phyloP scores from a whole-genome alignment of 129 eudicot genomes.

The Escallonia herrerae region DNA sequence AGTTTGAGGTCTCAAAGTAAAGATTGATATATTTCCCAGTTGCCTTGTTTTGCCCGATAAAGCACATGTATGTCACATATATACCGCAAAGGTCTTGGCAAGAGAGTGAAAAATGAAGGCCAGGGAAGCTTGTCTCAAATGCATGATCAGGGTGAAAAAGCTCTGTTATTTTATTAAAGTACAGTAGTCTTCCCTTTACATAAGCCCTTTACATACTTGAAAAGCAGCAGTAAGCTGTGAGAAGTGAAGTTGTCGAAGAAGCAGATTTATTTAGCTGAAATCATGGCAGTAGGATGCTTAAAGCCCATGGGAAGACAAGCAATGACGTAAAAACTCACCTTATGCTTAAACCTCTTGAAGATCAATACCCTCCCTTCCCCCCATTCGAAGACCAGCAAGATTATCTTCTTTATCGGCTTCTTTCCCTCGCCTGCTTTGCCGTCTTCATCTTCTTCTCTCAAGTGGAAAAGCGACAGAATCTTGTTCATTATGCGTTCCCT shows the following conservation, averaged over 20 bases:
- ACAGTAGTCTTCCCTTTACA: neutral
- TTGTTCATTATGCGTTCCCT: too few species aligned
- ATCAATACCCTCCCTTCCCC: conserved; percentile 53
- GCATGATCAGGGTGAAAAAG: neutral
- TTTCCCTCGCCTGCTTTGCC: conserved; percentile 4
- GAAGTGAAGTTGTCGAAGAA: neutral
- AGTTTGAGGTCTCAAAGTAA: too few species aligned
- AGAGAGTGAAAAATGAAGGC: too few species aligned
- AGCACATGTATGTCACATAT: too few species aligned
- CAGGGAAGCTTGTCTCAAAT: neutral
- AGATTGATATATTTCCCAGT: too few species aligned
- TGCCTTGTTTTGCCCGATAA: too few species aligned
- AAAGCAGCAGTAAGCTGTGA: neutral
- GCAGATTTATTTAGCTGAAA: conserved; percentile 18
- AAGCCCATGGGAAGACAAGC: conserved; percentile 59
- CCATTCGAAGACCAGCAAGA: conserved; percentile 54
- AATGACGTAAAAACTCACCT: conserved; percentile 49
- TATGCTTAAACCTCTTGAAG: conserved; percentile 57
- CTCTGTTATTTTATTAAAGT: neutral
- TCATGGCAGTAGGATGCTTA: conserved; percentile 39
- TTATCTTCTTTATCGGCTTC: conserved; percentile 41
- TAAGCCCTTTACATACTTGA: neutral
- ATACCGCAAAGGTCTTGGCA: too few species aligned
- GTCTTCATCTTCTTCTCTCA: too few species aligned
- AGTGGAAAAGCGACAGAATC: too few species aligned